Conservation (phyloP, 2,329 filamentous ascomycete genomes). For the Arthrobotrys sphaeroides region DNA sequence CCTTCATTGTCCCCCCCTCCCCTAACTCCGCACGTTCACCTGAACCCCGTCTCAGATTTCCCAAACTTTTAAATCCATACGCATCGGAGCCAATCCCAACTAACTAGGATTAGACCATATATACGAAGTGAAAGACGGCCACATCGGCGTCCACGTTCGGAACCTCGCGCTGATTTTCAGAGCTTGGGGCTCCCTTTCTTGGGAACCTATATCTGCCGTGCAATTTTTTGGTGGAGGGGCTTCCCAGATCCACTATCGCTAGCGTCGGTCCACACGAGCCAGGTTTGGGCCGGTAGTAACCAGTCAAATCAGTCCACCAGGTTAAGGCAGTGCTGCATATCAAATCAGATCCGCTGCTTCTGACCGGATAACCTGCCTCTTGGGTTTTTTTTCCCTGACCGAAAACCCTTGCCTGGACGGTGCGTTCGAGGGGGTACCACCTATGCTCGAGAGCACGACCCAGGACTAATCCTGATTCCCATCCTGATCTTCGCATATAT, state of each 20-base stretch:
- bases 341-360: slow-evolving; percentile 41
- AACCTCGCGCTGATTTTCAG: slow-evolving; percentile 49
- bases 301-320: slow-evolving; percentile 41
- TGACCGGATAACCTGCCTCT: slow-evolving; percentile 35
- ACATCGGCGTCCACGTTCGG: slow-evolving; percentile 52
- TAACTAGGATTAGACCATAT: slow-evolving; percentile 19
- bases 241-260: slow-evolving; percentile 43
- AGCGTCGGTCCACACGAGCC: slow-evolving; percentile 47
- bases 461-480: slow-evolving; percentile 34
- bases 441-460: slow-evolving; percentile 4
- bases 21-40: slow-evolving; percentile 21
- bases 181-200: slow-evolving; percentile 17
- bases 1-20: slow-evolving; percentile 1
- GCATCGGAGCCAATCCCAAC: slow-evolving; percentile 11
- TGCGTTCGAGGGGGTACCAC: slow-evolving; percentile 20
- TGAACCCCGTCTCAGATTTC: slow-evolving; percentile 15
- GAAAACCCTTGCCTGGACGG: slow-evolving; percentile 30
- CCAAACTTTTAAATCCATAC: not conserved
- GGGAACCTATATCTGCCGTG: slow-evolving; percentile 34
- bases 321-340: slow-evolving; percentile 47
- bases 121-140: slow-evolving; percentile 10
- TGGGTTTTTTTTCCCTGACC: not conserved
- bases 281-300: slow-evolving; percentile 27
- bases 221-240: slow-evolving; percentile 46
- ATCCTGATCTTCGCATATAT: slow-evolving; percentile 45